Evolutionary conservation across 208 protist species (phyloP).

Genomic region (Phytomonas sp.): DNA sequence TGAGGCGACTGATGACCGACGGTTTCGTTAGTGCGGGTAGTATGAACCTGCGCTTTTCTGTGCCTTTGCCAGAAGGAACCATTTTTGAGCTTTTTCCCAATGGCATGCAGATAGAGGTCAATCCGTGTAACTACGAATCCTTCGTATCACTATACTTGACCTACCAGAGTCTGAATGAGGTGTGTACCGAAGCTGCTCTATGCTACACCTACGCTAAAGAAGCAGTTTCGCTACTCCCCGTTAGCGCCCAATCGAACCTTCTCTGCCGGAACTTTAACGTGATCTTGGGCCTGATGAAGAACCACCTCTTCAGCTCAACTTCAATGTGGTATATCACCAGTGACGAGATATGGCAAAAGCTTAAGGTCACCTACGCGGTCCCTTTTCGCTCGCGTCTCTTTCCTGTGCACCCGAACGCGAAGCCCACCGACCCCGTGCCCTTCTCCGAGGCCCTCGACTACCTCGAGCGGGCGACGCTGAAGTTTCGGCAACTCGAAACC

Average conservation of each 20-base stretch:
- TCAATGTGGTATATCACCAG: constrained; percentile 36
- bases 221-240: constrained; percentile 17
- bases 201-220: constrained; percentile 18
- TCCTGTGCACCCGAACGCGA: constrained; percentile 19
- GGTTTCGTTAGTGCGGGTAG: constrained; percentile 12
- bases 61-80: constrained; percentile 35
- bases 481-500: neutral
- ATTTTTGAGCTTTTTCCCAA: constrained; percentile 51
- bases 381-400: constrained; percentile 36
- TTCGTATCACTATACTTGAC: constrained; percentile 29
- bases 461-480: constrained; percentile 21
- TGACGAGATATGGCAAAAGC: constrained; percentile 30
- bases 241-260: constrained; percentile 27
- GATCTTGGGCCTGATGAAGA: constrained; percentile 30
- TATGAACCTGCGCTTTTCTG: constrained; percentile 27
- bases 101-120: constrained; percentile 36
- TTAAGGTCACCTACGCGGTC: constrained; percentile 41
- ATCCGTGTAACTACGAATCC: constrained; percentile 33
- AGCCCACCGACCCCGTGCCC: constrained; percentile 16
- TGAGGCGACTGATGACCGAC: constrained; percentile 7
- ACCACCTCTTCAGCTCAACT: constrained; percentile 23
- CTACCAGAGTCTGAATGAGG: constrained; percentile 15
- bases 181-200: constrained; percentile 12
- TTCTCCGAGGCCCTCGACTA: constrained; percentile 25
- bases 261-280: constrained; percentile 29